Conservation (phyloP, 2,329 filamentous ascomycete genomes). For the Pyrenophora teres region DNA sequence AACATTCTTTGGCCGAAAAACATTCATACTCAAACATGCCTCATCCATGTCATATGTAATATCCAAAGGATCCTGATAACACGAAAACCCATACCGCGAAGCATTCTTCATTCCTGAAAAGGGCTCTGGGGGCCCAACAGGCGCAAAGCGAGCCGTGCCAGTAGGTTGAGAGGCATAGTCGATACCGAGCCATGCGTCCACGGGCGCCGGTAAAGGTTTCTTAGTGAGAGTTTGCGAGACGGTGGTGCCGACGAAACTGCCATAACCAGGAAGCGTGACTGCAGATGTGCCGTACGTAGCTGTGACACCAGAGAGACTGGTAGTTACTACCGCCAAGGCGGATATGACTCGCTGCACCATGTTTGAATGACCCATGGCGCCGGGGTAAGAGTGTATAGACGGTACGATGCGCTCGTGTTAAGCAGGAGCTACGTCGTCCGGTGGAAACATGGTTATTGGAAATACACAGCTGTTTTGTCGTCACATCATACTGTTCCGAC, state of each 20-base stretch:
- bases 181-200: conserved; percentile 56
- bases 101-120: conserved; percentile 49
- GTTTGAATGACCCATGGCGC: conserved; percentile 4
- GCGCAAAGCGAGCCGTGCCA: conserved; percentile 48
- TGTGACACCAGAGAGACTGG: background rate
- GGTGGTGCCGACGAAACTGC: conserved; percentile 46
- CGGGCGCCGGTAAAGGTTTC: conserved; percentile 37
- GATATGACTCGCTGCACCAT: conserved; percentile 4
- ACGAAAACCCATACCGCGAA: conserved; percentile 47
- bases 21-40: conserved; percentile 36
- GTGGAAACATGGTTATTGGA: background rate
- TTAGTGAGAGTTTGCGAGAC: conserved; percentile 46
- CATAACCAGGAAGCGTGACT: conserved; percentile 45
- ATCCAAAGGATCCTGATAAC: conserved; percentile 50
- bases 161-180: conserved; percentile 50
- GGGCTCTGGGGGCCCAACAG: conserved; percentile 43
- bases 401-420: background rate
- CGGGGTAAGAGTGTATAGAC: background rate
- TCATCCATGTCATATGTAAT: conserved; percentile 24
- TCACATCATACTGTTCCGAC: background rate
- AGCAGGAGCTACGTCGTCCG: background rate
- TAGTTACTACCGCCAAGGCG: conserved; percentile 1
- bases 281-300: background rate
- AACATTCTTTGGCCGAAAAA: conserved; percentile 28
- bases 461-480: background rate